phyloP scores from a whole-genome alignment of 192 early-diverging fungal species.

The Chytriomyces confervae region DNA sequence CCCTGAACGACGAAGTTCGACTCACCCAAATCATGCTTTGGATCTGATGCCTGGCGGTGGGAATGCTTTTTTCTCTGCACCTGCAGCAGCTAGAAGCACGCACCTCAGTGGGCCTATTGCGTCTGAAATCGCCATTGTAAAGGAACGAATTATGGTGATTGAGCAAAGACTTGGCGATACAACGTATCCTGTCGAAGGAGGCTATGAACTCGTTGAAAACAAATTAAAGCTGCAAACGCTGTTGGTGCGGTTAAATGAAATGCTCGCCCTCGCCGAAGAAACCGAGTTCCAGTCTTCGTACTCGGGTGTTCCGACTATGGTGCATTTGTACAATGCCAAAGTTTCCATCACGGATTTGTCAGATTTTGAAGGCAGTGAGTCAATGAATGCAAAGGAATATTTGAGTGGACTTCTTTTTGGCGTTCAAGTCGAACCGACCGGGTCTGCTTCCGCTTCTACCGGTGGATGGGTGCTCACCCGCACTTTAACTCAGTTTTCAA shows the following conservation, averaged over 20 bases:
- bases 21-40: too few species aligned
- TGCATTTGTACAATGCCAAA: slow-evolving; percentile 18
- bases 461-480: slow-evolving; percentile 42
- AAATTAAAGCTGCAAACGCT: slow-evolving; percentile 45
- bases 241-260: slow-evolving; percentile 40
- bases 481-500: slow-evolving; percentile 29
- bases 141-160: slow-evolving; percentile 20
- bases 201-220: slow-evolving; percentile 29
- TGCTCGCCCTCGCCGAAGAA: slow-evolving; percentile 26
- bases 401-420: slow-evolving; percentile 5
- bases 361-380: not conserved
- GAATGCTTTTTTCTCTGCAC: too few species aligned
- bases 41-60: too few species aligned
- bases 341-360: slow-evolving; percentile 31
- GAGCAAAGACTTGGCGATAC: slow-evolving; percentile 5
- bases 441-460: not conserved
- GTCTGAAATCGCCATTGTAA: slow-evolving; percentile 11
- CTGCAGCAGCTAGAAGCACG: not conserved
- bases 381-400: not conserved
- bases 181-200: slow-evolving; percentile 19
- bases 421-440: slow-evolving; percentile 6
- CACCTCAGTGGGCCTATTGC: not conserved
- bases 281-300: not conserved
- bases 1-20: not conserved
- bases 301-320: not conserved